Evolutionary conservation across 257 asterid genomes (phyloP), one percentile per base, ranked within the genome.

Genomic region (Leptodermis oblonga): DNA sequence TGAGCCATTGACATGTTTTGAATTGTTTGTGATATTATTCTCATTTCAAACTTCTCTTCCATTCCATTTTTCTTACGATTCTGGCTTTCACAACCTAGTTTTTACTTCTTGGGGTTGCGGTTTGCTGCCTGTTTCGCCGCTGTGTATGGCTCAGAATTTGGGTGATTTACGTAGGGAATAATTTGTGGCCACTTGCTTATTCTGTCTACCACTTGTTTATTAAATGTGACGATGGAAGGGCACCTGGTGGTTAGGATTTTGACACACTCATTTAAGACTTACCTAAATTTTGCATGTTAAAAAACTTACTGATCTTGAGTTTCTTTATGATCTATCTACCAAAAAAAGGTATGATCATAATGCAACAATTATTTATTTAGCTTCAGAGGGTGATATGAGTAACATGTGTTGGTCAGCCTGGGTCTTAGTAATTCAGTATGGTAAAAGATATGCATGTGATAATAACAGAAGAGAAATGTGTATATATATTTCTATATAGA

Each of bases 231-330:
- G 23, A 25, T 69, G 10, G 48, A 41, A 12, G 0, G 41, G 30
- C 13, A 52, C 46, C 65, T 23, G 7, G 28, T 42, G 22, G 26
- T 69, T n/a, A 25, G 25, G 7, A 30, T 28, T 54, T 28, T 54
- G 2, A 28, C 25, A 5, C 34, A 26, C 25, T 43, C 1, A 65
- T 43, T 10, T 42, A 25, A 42, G 69, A 25, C 25, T 42, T 46
- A 25, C 13, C 68, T 63, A 15, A 63, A 42, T 41, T 42, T 64
- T 34, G 54, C 36, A 42, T 63, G 42, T 64, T 15, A 55, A 28
- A 20, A n/a, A n/a, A n/a, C n/a, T 12, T 7, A 26, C 3, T 42
- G 25, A 42, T 41, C 46, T 70, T 59, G 33, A 58, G 22, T 45
- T 13, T 8, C 59, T 70, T 13, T 20, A 30, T 26, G 18, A 7